Conservation (phyloP, 2,329 filamentous ascomycete genomes). For the Coleophoma cylindrospora region DNA sequence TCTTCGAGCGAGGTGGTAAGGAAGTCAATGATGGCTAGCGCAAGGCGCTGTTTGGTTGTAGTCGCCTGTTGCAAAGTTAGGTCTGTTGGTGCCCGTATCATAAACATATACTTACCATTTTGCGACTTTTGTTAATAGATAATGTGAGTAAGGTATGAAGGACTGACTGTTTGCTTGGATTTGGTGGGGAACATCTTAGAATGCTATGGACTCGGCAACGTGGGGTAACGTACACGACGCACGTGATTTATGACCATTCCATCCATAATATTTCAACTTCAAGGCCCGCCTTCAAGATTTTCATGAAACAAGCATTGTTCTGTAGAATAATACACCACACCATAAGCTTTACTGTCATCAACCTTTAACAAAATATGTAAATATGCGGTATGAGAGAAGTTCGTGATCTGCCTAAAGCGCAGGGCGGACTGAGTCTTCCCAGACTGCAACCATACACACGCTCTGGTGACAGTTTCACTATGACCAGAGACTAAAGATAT, state of each 20-base stretch:
- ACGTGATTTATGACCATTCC: no score
- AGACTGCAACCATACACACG: no score
- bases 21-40: constrained; percentile 96
- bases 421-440: no score
- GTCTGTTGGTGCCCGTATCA: neutral
- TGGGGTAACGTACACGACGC: neutral
- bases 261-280: neutral
- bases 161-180: neutral
- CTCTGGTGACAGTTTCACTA: no score
- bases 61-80: constrained; percentile 3
- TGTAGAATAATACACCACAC: no score
- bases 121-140: constrained; percentile 1
- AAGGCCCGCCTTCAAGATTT: neutral
- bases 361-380: no score
- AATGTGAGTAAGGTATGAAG: neutral
- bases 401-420: no score
- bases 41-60: constrained; percentile 67
- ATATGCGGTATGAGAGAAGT: no score
- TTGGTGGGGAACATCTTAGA: neutral
- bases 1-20: constrained; percentile 79
- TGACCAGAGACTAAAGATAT: no score
- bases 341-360: no score
- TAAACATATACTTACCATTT: constrained; percentile 4
- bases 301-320: no score
- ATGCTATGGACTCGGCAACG: neutral